Evolutionary conservation across 75 land plant species (phyloP), one percentile per base, ranked within the genome.

Genomic region (Picea sitchensis): DNA sequence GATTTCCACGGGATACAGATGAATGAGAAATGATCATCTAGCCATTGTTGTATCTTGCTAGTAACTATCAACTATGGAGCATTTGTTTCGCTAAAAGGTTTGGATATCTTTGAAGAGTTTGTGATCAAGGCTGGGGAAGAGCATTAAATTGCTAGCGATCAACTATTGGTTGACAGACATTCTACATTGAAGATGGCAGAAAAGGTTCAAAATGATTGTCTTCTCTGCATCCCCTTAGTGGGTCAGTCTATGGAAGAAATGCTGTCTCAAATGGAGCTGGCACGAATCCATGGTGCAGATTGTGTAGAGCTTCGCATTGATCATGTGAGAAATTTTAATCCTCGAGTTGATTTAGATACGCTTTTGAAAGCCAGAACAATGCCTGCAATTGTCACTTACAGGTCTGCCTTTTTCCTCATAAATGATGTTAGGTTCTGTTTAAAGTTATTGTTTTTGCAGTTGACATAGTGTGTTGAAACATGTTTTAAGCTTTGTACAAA

Each of bases 271-370:
- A 87, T 87, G 83, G 58, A 64, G 31, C 62, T 61, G 78, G 93
- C 93, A 2, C 81, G 80, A 51, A 78, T 60, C 13, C 65, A 76
- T n/a, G 93, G 93, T 15, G 91, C 91, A n/a, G 93, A 91, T 61
- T 18, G 85, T 2, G 89, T 87, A 17, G 93, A 91, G 80, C 68
- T 89, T 41, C 80, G 93, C 21, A 76, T 91, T 57, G 93, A 91
- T 31, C 85, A 85, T 59, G 73, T 91, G 63, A 78, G 60, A 23
- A 71, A 72, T 56, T 89, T 91, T 76, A 61, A 80, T 75, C 84
- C 91, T 41, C 68, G 20, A 21, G 64, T 67, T 34, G 91, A 91
- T 80, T 82, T 91, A 60, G 77, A 82, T 13, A 44, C 59, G 20
- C 87, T 91, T 31, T 58, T 91, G 76, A 84, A 78, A 21, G 79